phyloP scores from a whole-genome alignment of 176 grass and related monocot genomes.

The Areca catechu region DNA sequence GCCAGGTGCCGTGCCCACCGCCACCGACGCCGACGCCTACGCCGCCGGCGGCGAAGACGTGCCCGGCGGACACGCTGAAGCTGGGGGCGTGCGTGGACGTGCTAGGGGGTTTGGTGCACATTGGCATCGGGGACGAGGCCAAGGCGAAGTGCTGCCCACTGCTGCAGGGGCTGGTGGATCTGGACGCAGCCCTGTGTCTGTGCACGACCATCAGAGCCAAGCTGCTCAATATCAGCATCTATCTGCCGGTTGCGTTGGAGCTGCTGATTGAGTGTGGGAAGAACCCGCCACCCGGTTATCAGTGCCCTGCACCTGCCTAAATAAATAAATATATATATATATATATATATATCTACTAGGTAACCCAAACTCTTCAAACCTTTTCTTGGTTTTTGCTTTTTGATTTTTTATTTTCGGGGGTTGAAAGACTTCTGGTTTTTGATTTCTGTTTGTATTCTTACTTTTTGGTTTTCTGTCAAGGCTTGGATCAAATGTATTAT shows the following conservation, averaged over 20 bases:
- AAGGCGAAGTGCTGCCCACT: slow-evolving; percentile 50
- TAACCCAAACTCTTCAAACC: no score
- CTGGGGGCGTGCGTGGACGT: slow-evolving; percentile 75
- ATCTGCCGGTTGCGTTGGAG: slow-evolving; percentile 58
- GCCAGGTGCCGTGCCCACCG: neutral
- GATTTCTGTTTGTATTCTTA: no score
- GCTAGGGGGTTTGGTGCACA: slow-evolving; percentile 55
- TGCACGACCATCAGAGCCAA: slow-evolving; percentile 57
- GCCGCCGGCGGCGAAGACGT: slow-evolving; percentile 19
- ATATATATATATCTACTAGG: no score
- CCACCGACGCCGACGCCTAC: neutral
- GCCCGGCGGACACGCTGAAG: slow-evolving; percentile 64
- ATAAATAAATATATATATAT: no score
- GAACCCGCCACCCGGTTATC: slow-evolving; percentile 46
- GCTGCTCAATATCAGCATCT: slow-evolving; percentile 55
- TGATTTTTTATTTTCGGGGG: no score
- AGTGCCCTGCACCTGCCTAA: slow-evolving; percentile 27
- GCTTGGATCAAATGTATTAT: no score
- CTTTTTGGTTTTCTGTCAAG: no score
- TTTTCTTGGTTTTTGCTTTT: no score
- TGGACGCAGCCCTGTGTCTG: slow-evolving; percentile 83
- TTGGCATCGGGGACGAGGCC: slow-evolving; percentile 55
- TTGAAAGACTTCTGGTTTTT: no score
- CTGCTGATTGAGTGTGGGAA: slow-evolving; percentile 70
- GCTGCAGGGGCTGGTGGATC: slow-evolving; percentile 54